Percentiles rank a stretch among this genome's conserved stretches.
Evolutionary conservation across 306 rosid species (phyloP).

Genomic region (Betula pendula): DNA sequence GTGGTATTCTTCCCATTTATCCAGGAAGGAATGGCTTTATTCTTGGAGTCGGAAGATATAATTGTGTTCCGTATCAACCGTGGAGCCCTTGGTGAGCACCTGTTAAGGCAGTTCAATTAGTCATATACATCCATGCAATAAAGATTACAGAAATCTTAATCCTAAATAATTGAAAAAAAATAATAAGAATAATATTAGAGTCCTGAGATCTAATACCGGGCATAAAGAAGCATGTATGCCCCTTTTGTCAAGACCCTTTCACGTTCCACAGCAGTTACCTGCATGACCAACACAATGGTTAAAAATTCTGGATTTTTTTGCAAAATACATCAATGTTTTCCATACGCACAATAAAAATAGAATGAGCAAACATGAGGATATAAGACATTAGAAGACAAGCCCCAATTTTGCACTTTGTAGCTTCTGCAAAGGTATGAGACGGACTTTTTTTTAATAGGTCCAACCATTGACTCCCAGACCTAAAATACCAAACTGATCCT

Average conservation of each 20-base stretch:
- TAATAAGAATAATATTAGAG: background rate
- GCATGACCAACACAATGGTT: slow-evolving; percentile 28
- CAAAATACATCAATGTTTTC: background rate
- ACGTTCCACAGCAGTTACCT: slow-evolving; percentile 77
- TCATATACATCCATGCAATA: slow-evolving; percentile 22
- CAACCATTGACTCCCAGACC: background rate
- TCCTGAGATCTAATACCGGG: slow-evolving; percentile 54
- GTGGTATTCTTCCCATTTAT: slow-evolving; percentile 39
- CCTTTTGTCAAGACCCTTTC: slow-evolving; percentile 77
- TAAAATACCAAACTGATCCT: background rate
- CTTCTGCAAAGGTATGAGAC: too few relatives aligned
- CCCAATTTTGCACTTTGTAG: too few relatives aligned
- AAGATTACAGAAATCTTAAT: slow-evolving; percentile 8
- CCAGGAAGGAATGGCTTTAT: slow-evolving; percentile 40
- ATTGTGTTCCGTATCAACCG: slow-evolving; percentile 60
- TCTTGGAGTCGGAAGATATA: slow-evolving; percentile 51
- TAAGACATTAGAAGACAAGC: too few relatives aligned
- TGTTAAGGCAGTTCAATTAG: slow-evolving; percentile 34
- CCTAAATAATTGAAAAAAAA: background rate
- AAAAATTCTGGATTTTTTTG: background rate
- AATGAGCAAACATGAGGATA: background rate
- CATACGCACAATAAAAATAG: background rate
- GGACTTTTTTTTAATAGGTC: background rate
- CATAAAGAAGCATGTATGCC: slow-evolving; percentile 94
- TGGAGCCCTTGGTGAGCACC: slow-evolving; percentile 95